Evolutionary conservation across 169 alveolate genomes (phyloP), one percentile per base, ranked within the genome.

Genomic region (Cystoisospora suis): DNA sequence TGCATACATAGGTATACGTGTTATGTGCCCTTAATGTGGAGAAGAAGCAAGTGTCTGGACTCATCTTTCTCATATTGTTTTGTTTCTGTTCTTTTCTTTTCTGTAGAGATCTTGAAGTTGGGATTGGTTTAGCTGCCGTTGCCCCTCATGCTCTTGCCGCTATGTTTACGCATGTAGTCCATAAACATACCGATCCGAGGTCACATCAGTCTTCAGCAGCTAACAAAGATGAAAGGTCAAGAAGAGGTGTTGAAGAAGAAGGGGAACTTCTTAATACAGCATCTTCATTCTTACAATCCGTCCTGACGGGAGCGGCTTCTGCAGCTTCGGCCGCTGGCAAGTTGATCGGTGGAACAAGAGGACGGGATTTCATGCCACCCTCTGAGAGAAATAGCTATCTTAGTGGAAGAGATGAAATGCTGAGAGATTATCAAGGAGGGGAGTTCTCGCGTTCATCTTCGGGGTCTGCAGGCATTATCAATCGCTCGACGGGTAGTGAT

Each of bases 31-130:
- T n/a, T n/a, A n/a, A n/a, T n/a, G n/a, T n/a, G n/a, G n/a, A n/a
- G n/a, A n/a, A n/a, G n/a, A n/a, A n/a, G n/a, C n/a, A n/a, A n/a
- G n/a, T n/a, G n/a, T n/a, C n/a, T n/a, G n/a, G n/a, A n/a, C n/a
- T n/a, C n/a, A n/a, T n/a, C n/a, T n/a, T n/a, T n/a, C n/a, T n/a
- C n/a, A n/a, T n/a, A n/a, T n/a, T n/a, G n/a, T n/a, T n/a, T n/a
- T n/a, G n/a, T n/a, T n/a, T n/a, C n/a, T n/a, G n/a, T n/a, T n/a
- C n/a, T n/a, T n/a, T n/a, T n/a, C n/a, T n/a, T 72, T 34, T n/a
- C 29, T 15, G 40, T 53, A 72, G 83, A 36, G 83, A 72, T 53
- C 56, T 40, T n/a, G 83, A 72, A 38, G 83, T 72, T 29, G 83
- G 40, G 2, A 15, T 72, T 2, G 83, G 56, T 34, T 53, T 72